These are phyloP conservation scores for Fusarium fujikuroi DNA, from an alignment of 2,329 filamentous ascomycete species.

Conservation along the genomic window DNA sequence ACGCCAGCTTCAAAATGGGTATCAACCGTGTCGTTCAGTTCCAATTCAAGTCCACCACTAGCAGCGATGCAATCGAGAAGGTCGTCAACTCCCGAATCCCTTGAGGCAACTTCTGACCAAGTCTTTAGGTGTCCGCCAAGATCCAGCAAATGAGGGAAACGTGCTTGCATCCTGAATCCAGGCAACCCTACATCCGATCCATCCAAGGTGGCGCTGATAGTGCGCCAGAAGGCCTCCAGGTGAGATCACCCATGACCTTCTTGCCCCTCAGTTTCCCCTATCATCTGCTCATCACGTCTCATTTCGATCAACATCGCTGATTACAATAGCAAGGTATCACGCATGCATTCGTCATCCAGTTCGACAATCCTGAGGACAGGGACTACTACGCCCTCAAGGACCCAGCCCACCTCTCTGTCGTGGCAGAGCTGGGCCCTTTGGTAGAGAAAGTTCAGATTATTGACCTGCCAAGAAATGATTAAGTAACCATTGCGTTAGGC, in stretches of 20 bases:
- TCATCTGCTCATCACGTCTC: no score
- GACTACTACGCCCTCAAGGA: conserved; percentile 75
- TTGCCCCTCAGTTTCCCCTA: no score
- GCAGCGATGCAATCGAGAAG: background rate
- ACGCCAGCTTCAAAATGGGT: background rate
- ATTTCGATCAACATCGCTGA: background rate
- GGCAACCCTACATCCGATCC: background rate
- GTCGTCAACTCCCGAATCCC: background rate
- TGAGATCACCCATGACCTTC: background rate
- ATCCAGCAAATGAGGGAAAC: background rate
- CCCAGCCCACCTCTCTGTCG: conserved; percentile 70
- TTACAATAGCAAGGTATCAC: background rate
- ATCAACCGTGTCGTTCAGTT: background rate
- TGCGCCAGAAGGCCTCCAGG: background rate
- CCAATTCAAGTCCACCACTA: background rate
- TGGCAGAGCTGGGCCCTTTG: conserved; percentile 57
- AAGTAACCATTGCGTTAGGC: background rate
- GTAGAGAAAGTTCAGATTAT: conserved; percentile 65
- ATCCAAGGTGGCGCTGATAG: background rate
- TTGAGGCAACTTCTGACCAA: accelerated
- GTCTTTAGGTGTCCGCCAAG: background rate
- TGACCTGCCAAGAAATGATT: conserved; percentile 59
- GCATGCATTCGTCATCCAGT: conserved; percentile 55
- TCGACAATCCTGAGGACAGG: conserved; percentile 70
- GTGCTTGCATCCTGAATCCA: background rate